Evolutionary conservation across 129 eudicot genomes (phyloP).

Genomic region (Smallanthus sonchifolius): DNA sequence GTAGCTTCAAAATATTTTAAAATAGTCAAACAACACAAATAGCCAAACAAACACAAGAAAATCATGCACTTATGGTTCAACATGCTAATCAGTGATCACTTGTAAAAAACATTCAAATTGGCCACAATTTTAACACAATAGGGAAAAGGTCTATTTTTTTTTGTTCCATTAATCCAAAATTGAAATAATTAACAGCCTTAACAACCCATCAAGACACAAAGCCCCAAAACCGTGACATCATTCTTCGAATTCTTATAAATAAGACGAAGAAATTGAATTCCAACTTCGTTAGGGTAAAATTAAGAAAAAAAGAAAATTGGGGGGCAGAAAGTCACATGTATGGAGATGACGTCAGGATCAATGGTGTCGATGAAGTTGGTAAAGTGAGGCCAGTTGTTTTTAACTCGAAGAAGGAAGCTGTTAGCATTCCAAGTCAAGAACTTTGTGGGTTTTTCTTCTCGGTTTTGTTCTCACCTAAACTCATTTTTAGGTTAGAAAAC

Average conservation of each 20-base stretch:
- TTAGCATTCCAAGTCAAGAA: constrained; percentile 97
- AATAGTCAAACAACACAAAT: too few relatives aligned
- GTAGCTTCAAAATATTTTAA: too few relatives aligned
- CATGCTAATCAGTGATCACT: background rate
- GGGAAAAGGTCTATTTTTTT: background rate
- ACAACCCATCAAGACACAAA: constrained; percentile 6
- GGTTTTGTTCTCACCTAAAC: background rate
- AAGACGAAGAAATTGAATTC: too few relatives aligned
- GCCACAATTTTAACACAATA: background rate
- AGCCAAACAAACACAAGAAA: too few relatives aligned
- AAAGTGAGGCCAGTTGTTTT: constrained; percentile 85
- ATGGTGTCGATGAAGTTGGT: constrained; percentile 51
- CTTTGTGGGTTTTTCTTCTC: constrained; percentile 62
- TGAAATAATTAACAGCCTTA: constrained; percentile 1
- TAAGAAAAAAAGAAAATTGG: background rate
- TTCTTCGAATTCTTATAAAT: too few relatives aligned
- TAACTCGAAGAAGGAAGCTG: constrained; percentile 82
- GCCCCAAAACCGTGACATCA: background rate
- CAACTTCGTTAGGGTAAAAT: background rate
- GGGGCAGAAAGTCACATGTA: constrained; percentile 55
- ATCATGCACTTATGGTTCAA: background rate
- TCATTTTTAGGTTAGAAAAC: too few relatives aligned
- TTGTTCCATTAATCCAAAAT: constrained; percentile 17
- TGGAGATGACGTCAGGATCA: constrained; percentile 91
- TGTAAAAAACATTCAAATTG: background rate